Evolutionary conservation across 768 basidiomycete species (phyloP).

Genomic region (Psilocybe subaeruginosa): DNA sequence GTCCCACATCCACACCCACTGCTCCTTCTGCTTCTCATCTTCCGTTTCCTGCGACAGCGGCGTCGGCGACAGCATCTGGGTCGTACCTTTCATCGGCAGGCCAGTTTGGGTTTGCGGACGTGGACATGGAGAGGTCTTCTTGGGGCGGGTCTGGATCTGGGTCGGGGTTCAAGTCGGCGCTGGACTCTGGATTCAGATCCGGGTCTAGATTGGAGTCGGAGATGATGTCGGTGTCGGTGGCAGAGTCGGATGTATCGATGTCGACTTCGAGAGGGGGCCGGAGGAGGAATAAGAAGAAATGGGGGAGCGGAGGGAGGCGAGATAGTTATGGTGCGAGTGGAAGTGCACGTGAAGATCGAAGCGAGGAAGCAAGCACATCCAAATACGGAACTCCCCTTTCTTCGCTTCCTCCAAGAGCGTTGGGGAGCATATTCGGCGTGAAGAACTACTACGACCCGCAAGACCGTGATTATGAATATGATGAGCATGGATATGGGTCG

Average conservation of each 20-base stretch:
- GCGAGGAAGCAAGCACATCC: too few relatives aligned
- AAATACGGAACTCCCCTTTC: too few relatives aligned
- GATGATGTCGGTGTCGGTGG: background rate
- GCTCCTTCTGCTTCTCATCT: background rate
- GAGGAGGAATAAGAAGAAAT: background rate
- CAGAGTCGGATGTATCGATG: slow-evolving; percentile 1
- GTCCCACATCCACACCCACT: background rate
- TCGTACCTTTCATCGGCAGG: background rate
- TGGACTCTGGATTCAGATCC: background rate
- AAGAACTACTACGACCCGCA: background rate
- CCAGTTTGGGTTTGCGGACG: too few relatives aligned
- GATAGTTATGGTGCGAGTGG: background rate
- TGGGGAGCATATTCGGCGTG: background rate
- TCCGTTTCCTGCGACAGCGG: background rate
- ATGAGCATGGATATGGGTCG: background rate
- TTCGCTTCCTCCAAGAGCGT: background rate
- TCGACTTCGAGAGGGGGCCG: slow-evolving; percentile 1
- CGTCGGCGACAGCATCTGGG: background rate
- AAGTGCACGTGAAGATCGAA: background rate
- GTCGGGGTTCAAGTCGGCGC: background rate
- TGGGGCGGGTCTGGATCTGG: too few relatives aligned
- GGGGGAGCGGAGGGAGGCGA: background rate
- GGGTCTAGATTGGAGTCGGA: background rate
- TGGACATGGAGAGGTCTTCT: too few relatives aligned
- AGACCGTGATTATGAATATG: background rate